Evolutionary conservation across 345 rosid species (phyloP).

Genomic region (Hirschfeldia incana): DNA sequence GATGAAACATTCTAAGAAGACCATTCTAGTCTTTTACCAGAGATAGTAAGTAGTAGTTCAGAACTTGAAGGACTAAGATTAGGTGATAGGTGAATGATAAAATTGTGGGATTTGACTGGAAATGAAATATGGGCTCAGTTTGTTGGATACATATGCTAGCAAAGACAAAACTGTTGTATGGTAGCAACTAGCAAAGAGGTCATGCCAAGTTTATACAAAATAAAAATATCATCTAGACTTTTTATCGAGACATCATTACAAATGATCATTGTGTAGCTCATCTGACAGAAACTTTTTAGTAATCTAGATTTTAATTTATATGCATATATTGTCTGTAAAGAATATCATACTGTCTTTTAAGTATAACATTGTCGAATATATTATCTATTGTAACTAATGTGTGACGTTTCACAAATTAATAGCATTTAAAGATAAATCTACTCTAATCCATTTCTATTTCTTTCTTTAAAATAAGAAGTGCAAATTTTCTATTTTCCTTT

Average conservation of each 20-base stretch:
- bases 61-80: not conserved
- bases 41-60: not conserved
- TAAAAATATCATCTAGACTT: not conserved
- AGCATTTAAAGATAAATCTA: too few species aligned
- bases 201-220: not conserved
- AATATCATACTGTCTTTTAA: not conserved
- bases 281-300: not conserved
- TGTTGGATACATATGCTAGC: not conserved
- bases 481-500: too few species aligned
- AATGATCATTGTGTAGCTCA: not conserved
- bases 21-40: not conserved
- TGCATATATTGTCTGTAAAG: not conserved
- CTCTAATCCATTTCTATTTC: too few species aligned
- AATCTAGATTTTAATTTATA: not conserved
- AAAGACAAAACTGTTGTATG: not conserved
- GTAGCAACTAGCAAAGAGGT: not conserved
- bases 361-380: not conserved
- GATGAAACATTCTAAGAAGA: not conserved
- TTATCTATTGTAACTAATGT: not conserved
- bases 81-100: not conserved
- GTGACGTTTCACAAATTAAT: not conserved
- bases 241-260: not conserved
- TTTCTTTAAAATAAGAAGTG: too few species aligned
- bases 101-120: not conserved
- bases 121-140: not conserved